These are phyloP conservation scores for Suillus subaureus DNA, from an alignment of 768 basidiomycete species.

Conservation along the genomic window DNA sequence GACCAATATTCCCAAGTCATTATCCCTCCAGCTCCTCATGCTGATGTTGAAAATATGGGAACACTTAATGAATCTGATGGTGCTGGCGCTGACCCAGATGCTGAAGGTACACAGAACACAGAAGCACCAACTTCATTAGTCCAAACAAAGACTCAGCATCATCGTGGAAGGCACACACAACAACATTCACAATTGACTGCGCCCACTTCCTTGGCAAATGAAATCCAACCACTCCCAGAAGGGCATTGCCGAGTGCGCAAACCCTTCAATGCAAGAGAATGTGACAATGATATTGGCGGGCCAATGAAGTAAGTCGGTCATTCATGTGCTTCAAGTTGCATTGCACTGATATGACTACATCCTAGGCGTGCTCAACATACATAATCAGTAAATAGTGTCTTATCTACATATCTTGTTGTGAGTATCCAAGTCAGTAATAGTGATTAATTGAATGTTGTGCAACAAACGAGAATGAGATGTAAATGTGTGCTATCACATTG, in stretches of 20 bases:
- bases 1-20: not conserved
- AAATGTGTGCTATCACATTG: too few relatives aligned
- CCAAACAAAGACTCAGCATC: not conserved
- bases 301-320: not conserved
- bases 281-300: not conserved
- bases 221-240: not conserved
- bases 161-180: not conserved
- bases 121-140: not conserved
- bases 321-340: not conserved
- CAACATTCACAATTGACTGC: not conserved
- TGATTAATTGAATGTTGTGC: constrained; percentile 27
- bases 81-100: too few relatives aligned
- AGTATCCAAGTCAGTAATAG: too few relatives aligned
- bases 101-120: too few relatives aligned
- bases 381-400: too few relatives aligned
- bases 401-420: too few relatives aligned
- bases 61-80: not conserved
- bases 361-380: not conserved
- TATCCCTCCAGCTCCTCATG: not conserved
- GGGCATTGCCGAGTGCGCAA: not conserved
- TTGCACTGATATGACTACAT: not conserved
- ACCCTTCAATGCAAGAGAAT: not conserved
- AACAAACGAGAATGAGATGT: too few relatives aligned
- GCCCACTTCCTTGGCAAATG: not conserved
- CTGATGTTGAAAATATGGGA: not conserved